Evolutionary conservation across 73 alveolate genomes (phyloP).

Genomic region (Stentor coeruleus): DNA sequence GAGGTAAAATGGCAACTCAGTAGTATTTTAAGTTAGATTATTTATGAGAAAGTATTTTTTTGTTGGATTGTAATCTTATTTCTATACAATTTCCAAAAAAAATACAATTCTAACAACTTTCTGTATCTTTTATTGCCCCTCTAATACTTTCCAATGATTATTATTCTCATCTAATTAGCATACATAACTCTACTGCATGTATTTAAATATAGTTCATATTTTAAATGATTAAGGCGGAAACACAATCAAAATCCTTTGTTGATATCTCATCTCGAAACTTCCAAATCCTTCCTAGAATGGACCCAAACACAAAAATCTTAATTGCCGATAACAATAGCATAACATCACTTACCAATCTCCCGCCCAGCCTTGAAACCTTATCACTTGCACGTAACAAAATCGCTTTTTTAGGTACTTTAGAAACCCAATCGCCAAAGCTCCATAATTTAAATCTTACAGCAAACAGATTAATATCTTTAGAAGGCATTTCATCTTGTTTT

Average conservation of each 20-base stretch:
- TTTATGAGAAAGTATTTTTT: too few relatives aligned
- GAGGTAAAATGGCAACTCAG: conserved; percentile 24
- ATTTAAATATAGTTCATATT: conserved; percentile 4
- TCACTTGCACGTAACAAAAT: not conserved
- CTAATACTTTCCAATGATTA: too few relatives aligned
- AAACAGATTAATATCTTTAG: conserved; percentile 24
- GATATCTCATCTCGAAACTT: not conserved
- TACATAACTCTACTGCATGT: too few relatives aligned
- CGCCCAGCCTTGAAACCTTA: not conserved
- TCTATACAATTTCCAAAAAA: too few relatives aligned
- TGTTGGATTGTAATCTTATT: too few relatives aligned
- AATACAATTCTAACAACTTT: too few relatives aligned
- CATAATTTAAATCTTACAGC: not conserved
- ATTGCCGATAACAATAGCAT: conserved; percentile 9
- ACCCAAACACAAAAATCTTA: too few relatives aligned
- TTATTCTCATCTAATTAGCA: too few relatives aligned
- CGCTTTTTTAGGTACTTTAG: conserved; percentile 26
- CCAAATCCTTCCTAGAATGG: not conserved
- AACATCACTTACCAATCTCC: not conserved
- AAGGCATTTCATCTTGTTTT: conserved; percentile 14
- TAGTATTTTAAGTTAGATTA: too few relatives aligned
- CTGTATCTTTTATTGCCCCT: too few relatives aligned
- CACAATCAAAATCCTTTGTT: not conserved
- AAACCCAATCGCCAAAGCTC: not conserved
- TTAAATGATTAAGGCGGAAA: conserved; percentile 1